A percentile compares a stretch with the other conserved stretches of the same genome.
Evolutionary conservation across 495 filamentous ascomycete species (phyloP).

Genomic region (Evernia prunastri): DNA sequence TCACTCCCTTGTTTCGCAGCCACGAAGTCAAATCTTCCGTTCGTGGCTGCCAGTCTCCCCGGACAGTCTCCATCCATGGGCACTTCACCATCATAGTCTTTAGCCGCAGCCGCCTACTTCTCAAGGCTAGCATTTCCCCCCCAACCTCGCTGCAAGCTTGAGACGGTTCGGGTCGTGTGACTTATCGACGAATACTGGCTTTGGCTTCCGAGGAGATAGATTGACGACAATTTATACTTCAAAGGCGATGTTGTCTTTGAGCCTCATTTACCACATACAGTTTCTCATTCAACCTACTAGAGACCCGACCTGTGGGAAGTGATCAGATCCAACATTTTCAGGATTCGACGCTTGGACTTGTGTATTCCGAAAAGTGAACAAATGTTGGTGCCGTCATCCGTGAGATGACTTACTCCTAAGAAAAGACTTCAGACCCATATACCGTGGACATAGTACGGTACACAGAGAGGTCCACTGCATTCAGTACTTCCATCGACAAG

Average conservation of each 20-base stretch:
- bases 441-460: neutral
- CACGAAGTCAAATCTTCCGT: neutral
- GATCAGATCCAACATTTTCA: no score
- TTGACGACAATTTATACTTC: neutral
- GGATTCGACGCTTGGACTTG: neutral
- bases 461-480: neutral
- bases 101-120: neutral
- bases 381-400: no score
- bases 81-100: neutral
- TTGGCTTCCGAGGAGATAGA: neutral
- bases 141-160: no score
- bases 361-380: no score
- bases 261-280: neutral
- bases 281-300: no score
- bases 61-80: no score
- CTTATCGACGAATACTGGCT: no score
- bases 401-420: no score
- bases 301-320: no score
- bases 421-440: neutral
- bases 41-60: neutral
- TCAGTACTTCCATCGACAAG: neutral
- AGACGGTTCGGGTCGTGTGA: no score
- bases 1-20: neutral
- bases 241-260: neutral
- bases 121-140: neutral